Conservation (phyloP, 192 early-diverging fungal genomes). For the Coemansia sp. region DNA sequence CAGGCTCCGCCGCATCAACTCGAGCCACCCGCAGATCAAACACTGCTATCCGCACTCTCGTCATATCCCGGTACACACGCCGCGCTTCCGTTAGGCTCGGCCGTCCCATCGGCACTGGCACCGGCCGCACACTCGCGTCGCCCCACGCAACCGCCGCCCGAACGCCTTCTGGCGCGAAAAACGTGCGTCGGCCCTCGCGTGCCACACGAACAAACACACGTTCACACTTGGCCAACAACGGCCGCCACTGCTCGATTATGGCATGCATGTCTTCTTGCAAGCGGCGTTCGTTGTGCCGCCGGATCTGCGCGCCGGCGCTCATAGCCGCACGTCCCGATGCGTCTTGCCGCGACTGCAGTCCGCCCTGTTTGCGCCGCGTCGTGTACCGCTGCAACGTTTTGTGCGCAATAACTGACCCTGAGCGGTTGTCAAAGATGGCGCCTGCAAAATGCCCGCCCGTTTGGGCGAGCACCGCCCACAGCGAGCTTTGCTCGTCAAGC, state of each 20-base stretch:
- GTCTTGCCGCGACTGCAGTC: conserved; percentile 82
- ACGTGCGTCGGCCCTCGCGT: conserved; percentile 11
- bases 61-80: conserved; percentile 33
- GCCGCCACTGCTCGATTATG: conserved; percentile 69
- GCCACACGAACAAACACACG: conserved; percentile 74
- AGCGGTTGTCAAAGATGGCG: conserved; percentile 72
- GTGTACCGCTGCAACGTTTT: conserved; percentile 98
- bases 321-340: conserved; percentile 76
- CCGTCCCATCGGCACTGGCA: conserved; percentile 77
- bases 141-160: conserved; percentile 19
- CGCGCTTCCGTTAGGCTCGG: conserved; percentile 57
- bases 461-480: conserved; percentile 78
- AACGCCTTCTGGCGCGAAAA: conserved; percentile 15
- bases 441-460: conserved; percentile 92
- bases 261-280: conserved; percentile 77
- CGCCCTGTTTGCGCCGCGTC: conserved; percentile 93
- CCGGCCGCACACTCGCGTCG: conserved; percentile 58
- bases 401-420: conserved; percentile 65
- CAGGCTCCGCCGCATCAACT: background rate
- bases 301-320: conserved; percentile 83
- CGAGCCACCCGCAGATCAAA: background rate
- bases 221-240: conserved; percentile 58
- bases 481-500: conserved; percentile 6
- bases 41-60: conserved; percentile 19
- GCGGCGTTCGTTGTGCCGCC: conserved; percentile 85